Evolutionary conservation across 768 basidiomycete species (phyloP).

Genomic region (Ephemerocybe angulata): DNA sequence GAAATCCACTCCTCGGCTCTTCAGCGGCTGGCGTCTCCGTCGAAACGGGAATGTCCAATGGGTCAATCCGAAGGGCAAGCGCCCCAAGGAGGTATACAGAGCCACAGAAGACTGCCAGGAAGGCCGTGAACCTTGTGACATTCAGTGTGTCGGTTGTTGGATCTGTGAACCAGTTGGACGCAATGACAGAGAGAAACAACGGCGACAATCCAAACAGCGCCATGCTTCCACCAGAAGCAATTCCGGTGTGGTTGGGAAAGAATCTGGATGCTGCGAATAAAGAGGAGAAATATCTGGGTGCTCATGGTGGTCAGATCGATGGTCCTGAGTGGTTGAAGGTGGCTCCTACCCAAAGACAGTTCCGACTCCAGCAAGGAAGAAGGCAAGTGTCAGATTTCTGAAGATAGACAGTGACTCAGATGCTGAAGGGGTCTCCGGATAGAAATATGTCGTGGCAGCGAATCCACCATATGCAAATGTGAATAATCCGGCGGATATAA

Average conservation of each 20-base stretch:
- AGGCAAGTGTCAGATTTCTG: conserved; percentile 46
- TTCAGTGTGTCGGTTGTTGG: conserved; percentile 39
- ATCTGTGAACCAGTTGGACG: conserved; percentile 57
- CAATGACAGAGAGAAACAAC: conserved; percentile 63
- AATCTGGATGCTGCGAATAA: conserved; percentile 72
- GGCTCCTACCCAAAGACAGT: conserved; percentile 67
- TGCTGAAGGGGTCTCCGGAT: conserved; percentile 36
- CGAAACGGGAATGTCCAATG: no score
- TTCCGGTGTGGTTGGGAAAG: conserved; percentile 62
- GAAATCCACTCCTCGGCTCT: no score
- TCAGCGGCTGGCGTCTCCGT: conserved; percentile 3
- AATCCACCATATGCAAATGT: conserved; percentile 59
- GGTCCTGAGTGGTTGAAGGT: not conserved
- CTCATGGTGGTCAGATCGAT: not conserved
- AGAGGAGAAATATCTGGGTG: conserved; percentile 59
- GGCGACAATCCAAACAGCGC: conserved; percentile 82
- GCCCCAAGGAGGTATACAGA: conserved; percentile 53
- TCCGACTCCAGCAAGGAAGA: conserved; percentile 62
- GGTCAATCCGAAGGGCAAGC: conserved; percentile 31
- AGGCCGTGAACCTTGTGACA: conserved; percentile 47
- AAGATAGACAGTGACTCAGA: conserved; percentile 44
- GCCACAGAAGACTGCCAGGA: conserved; percentile 54
- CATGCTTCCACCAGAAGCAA: conserved; percentile 64
- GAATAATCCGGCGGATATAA: conserved; percentile 58
- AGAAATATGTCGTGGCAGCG: conserved; percentile 50